Evolutionary conservation across 148 eudicot species (phyloP).

Genomic region (Vaccinium macrocarpon): DNA sequence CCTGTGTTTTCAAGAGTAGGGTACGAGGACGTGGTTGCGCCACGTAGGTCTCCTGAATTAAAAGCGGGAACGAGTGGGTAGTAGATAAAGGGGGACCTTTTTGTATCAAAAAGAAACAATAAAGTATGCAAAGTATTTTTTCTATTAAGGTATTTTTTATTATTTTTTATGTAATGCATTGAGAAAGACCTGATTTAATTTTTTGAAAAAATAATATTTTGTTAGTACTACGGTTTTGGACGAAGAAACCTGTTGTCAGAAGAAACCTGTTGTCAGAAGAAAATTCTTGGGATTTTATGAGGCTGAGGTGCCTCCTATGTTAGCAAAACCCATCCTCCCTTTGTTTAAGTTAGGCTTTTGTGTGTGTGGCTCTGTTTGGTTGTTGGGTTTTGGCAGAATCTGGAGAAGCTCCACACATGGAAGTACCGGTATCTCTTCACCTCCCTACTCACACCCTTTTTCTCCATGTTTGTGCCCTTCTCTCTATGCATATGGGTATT

Average conservation of each 20-base stretch:
- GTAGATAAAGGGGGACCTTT: conserved; percentile 15
- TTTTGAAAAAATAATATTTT: too few species aligned
- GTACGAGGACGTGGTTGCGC: conserved; percentile 40
- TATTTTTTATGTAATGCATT: too few species aligned
- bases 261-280: conserved; percentile 23
- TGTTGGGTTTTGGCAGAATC: conserved; percentile 18
- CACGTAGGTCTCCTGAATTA: conserved; percentile 40
- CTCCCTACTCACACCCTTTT: not conserved
- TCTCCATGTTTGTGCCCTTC: conserved; percentile 8
- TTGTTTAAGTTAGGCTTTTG: conserved; percentile 17
- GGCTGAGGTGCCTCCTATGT: conserved; percentile 45
- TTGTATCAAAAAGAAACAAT: conserved; percentile 18
- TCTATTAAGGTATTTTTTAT: too few species aligned
- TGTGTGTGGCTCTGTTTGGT: conserved; percentile 39
- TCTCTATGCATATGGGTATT: not conserved
- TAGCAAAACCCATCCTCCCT: conserved; percentile 20
- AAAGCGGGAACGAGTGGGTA: conserved; percentile 24
- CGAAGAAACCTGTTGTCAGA: too few species aligned
- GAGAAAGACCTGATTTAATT: too few species aligned
- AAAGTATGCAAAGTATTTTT: not conserved
- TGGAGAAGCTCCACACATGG: conserved; percentile 23
- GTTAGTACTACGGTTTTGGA: too few species aligned
- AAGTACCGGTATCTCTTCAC: conserved; percentile 29
- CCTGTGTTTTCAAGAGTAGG: conserved; percentile 10
- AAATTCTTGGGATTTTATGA: conserved; percentile 19